These are phyloP conservation scores for Penicillium diatomitis DNA, from an alignment of 495 filamentous ascomycete genomes.

Conservation along the genomic window DNA sequence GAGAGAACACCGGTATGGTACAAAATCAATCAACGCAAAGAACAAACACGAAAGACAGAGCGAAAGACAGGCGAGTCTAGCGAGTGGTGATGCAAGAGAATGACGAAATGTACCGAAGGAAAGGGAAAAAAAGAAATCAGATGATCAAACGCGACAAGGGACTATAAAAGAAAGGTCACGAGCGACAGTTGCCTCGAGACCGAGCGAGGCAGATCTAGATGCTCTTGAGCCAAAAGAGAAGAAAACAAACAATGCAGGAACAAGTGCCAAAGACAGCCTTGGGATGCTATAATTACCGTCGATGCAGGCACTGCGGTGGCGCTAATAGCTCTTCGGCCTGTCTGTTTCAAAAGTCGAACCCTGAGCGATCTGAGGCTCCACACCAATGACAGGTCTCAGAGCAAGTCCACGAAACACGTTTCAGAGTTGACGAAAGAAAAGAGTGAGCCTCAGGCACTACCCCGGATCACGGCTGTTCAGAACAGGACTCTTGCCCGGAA, in stretches of 20 bases:
- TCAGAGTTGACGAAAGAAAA: conserved; percentile 9
- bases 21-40: conserved; percentile 3
- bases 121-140: too few relatives aligned
- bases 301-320: not conserved
- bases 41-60: not conserved
- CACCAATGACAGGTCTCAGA: conserved; percentile 19
- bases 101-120: too few relatives aligned
- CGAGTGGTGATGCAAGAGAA: too few relatives aligned
- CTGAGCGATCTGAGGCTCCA: not conserved
- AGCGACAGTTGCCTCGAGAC: conserved; percentile 1
- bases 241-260: conserved; percentile 2
- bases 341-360: conserved; percentile 14
- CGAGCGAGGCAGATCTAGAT: conserved; percentile 2
- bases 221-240: too few relatives aligned
- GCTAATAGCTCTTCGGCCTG: conserved; percentile 1
- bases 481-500: too few relatives aligned
- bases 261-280: not conserved
- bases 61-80: not conserved
- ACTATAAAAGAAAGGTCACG: conserved; percentile 2
- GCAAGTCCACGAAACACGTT: conserved; percentile 12
- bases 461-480: too few relatives aligned
- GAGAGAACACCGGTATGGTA: conserved; percentile 9
- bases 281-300: conserved; percentile 20
- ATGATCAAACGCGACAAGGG: too few relatives aligned
- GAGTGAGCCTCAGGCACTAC: not conserved